phyloP scores from a whole-genome alignment of 306 rosid genomes.

The Quercus agrifolia region DNA sequence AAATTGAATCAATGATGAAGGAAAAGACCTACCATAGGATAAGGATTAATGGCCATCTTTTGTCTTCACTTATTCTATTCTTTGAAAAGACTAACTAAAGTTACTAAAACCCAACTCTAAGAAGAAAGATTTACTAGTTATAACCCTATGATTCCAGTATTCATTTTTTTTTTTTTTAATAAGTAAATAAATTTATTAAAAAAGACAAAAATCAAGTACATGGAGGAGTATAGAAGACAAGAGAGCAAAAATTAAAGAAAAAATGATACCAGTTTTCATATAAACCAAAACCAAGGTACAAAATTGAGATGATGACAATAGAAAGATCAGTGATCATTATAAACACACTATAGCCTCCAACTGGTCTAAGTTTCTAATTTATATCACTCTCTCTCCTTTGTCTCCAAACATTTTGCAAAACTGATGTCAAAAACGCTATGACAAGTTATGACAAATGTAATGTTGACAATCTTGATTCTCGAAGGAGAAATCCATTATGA shows the following conservation, averaged over 20 bases:
- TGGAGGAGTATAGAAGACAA: too few species aligned
- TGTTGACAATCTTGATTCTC: conserved; percentile 39
- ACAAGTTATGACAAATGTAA: conserved; percentile 34
- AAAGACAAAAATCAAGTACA: too few species aligned
- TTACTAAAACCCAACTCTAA: conserved; percentile 61
- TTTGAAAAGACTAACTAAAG: conserved; percentile 37
- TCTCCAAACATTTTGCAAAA: conserved; percentile 42
- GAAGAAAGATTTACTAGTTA: conserved; percentile 26
- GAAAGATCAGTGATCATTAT: conserved; percentile 24
- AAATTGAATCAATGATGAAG: conserved; percentile 23
- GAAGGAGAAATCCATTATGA: conserved; percentile 26
- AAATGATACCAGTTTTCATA: conserved; percentile 1
- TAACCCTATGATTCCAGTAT: conserved; percentile 16
- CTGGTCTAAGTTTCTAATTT: conserved; percentile 6
- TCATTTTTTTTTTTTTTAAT: too few species aligned
- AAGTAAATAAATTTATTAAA: too few species aligned
- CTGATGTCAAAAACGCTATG: conserved; percentile 47
- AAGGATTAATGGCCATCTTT: background rate
- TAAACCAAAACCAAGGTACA: conserved; percentile 39
- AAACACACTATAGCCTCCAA: conserved; percentile 12
- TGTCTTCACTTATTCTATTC: conserved; percentile 19
- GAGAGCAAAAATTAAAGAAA: too few species aligned
- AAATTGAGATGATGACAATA: conserved; percentile 34
- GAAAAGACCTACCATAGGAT: conserved; percentile 65
- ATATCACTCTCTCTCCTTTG: conserved; percentile 13